A percentile compares a stretch with the other conserved stretches of the same genome.
These are phyloP conservation scores for Pelargonium nanum DNA, from an alignment of 345 rosid genomes.

Conservation along the genomic window DNA sequence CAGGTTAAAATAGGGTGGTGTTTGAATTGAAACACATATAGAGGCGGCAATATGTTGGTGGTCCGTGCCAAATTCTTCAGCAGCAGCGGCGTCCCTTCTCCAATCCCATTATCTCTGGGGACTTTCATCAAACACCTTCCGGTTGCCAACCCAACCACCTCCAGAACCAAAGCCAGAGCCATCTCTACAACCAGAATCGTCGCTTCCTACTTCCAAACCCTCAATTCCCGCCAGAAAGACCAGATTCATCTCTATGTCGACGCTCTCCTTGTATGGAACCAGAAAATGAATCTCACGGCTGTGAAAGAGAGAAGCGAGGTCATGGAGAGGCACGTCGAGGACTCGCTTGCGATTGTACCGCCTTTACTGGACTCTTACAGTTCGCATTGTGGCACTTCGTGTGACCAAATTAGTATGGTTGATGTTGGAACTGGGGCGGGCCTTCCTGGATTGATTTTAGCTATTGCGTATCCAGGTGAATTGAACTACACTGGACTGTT, in stretches of 20 bases:
- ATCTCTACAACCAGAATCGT: constrained; percentile 10
- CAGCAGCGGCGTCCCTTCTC: neutral
- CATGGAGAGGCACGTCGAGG: constrained; percentile 80
- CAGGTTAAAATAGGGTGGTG: neutral
- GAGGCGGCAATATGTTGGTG: constrained; percentile 18
- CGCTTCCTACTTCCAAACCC: constrained; percentile 35
- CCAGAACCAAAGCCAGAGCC: constrained; percentile 9
- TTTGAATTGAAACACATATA: neutral
- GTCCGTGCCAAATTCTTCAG: constrained; percentile 16
- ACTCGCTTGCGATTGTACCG: constrained; percentile 69
- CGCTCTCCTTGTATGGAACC: constrained; percentile 75
- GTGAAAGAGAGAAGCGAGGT: constrained; percentile 52
- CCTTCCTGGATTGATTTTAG: constrained; percentile 82
- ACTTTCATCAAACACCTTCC: constrained; percentile 67
- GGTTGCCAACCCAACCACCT: constrained; percentile 14
- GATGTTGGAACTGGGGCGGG: constrained; percentile 91
- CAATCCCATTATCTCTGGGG: constrained; percentile 28
- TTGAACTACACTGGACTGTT: neutral
- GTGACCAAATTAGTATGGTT: constrained; percentile 36
- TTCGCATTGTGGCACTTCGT: constrained; percentile 26
- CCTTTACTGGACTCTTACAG: constrained; percentile 36
- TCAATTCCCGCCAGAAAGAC: constrained; percentile 38
- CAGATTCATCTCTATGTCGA: constrained; percentile 63
- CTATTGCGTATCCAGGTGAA: constrained; percentile 68
- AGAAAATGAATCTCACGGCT: constrained; percentile 87